Conservation (phyloP, 1,139 yeast genomes). For the Blastobotrys arbuscula region DNA sequence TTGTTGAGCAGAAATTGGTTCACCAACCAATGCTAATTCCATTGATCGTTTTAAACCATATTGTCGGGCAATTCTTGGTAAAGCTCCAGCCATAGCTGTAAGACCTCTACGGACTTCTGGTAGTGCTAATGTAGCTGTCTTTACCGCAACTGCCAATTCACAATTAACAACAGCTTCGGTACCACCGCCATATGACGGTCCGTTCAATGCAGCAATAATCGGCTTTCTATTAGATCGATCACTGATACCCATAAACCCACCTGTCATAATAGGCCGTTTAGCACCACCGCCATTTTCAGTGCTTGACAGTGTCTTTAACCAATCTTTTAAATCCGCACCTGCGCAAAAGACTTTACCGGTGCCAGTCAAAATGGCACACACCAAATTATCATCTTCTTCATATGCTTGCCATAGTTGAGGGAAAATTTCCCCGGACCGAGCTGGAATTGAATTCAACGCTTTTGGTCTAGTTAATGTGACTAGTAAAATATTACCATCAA, state of each 20-base stretch:
- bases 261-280: not conserved
- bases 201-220: conserved; percentile 32
- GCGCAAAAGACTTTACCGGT: conserved; percentile 30
- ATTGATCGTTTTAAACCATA: conserved; percentile 29
- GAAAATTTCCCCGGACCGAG: conserved; percentile 19
- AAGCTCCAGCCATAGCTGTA: conserved; percentile 32
- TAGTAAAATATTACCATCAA: conserved; percentile 19
- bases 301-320: conserved; percentile 15
- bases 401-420: conserved; percentile 29
- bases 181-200: conserved; percentile 33
- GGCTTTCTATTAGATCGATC: conserved; percentile 30
- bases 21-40: conserved; percentile 31
- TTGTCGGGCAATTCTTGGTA: conserved; percentile 29
- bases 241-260: conserved; percentile 31
- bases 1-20: conserved; percentile 28
- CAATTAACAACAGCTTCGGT: conserved; percentile 32
- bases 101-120: conserved; percentile 34
- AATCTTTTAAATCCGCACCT: conserved; percentile 32
- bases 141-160: conserved; percentile 31
- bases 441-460: conserved; percentile 24
- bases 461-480: conserved; percentile 27
- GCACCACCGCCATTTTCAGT: not conserved
- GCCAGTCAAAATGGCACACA: conserved; percentile 32
- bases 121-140: conserved; percentile 26
- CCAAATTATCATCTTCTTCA: conserved; percentile 24